These are phyloP conservation scores for Starmerella riodocensis DNA, from an alignment of 805 yeast genomes.

Conservation along the genomic window DNA sequence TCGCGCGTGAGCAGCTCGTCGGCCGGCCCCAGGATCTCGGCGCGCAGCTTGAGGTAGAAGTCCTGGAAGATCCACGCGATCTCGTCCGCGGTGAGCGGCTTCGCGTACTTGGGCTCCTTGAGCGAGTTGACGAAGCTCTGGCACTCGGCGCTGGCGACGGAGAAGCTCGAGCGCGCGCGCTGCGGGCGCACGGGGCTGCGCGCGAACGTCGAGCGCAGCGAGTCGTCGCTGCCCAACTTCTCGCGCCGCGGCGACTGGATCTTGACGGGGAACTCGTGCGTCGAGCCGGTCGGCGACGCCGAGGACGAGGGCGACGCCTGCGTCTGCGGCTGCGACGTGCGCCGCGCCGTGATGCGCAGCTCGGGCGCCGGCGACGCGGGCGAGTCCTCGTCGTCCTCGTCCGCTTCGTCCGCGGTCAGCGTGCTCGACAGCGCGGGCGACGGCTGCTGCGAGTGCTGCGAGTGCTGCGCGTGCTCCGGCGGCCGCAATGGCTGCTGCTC, in stretches of 20 bases:
- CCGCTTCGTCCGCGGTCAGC: too few species aligned
- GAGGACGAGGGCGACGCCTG: not conserved
- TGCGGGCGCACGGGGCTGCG: not conserved
- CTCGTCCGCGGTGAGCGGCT: constrained; percentile 29
- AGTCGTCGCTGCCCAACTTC: not conserved
- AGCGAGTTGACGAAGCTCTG: constrained; percentile 22
- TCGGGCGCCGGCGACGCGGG: not conserved
- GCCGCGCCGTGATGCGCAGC: not conserved
- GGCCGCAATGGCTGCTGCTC: not conserved
- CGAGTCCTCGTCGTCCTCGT: not conserved
- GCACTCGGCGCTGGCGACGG: constrained; percentile 16
- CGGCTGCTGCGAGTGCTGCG: not conserved
- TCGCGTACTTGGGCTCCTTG: constrained; percentile 29
- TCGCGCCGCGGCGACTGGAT: not conserved
- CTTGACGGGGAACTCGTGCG: constrained; percentile 2
- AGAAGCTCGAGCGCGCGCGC: constrained; percentile 13
- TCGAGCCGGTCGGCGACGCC: constrained; percentile 1
- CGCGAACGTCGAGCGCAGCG: not conserved
- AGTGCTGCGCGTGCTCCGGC: not conserved
- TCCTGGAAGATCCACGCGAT: constrained; percentile 31
- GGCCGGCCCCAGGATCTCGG: constrained; percentile 20
- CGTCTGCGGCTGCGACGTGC: not conserved
- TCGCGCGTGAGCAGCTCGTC: constrained; percentile 23
- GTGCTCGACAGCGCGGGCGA: not conserved
- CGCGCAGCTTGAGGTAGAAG: constrained; percentile 27